Conservation (phyloP, 1,139 yeast genomes). For the Geotrichum candidum region DNA sequence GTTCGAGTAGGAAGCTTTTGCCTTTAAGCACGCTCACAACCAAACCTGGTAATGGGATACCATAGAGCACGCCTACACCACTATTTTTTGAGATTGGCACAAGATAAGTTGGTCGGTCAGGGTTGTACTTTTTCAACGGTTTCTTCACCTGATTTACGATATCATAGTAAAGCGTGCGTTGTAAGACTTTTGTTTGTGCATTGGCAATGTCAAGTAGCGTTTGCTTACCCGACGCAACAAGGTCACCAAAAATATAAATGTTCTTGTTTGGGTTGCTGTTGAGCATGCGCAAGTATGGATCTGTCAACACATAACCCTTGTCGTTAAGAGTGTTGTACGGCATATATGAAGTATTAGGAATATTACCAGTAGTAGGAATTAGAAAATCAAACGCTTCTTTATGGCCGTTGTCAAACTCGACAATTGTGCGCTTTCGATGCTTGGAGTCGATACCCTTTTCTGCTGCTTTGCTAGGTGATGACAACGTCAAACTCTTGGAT, state of each 20-base stretch:
- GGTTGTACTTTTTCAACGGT: conserved; percentile 2
- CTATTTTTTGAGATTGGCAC: conserved; percentile 13
- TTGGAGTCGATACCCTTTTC: background rate
- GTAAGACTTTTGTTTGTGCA: background rate
- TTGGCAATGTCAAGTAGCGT: conserved; percentile 5
- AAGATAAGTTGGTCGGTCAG: conserved; percentile 1
- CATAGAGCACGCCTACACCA: conserved; percentile 10
- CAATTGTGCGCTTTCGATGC: background rate
- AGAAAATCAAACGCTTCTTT: conserved; percentile 2
- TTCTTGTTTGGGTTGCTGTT: conserved; percentile 4
- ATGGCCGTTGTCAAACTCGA: conserved; percentile 7
- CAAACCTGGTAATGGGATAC: conserved; percentile 7
- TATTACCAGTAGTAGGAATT: conserved; percentile 12
- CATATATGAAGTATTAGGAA: conserved; percentile 6
- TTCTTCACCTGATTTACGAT: background rate
- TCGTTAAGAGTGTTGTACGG: conserved; percentile 4
- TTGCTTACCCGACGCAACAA: conserved; percentile 1
- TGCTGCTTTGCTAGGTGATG: background rate
- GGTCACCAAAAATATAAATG: conserved; percentile 10
- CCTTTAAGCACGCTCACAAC: conserved; percentile 11
- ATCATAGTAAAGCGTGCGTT: conserved; percentile 6
- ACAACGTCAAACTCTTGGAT: background rate
- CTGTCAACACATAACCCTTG: conserved; percentile 7
- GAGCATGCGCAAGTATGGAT: conserved; percentile 7
- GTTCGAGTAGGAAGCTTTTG: conserved; percentile 1